phyloP scores from a whole-genome alignment of 306 rosid species.

The Vachellia collinsii region DNA sequence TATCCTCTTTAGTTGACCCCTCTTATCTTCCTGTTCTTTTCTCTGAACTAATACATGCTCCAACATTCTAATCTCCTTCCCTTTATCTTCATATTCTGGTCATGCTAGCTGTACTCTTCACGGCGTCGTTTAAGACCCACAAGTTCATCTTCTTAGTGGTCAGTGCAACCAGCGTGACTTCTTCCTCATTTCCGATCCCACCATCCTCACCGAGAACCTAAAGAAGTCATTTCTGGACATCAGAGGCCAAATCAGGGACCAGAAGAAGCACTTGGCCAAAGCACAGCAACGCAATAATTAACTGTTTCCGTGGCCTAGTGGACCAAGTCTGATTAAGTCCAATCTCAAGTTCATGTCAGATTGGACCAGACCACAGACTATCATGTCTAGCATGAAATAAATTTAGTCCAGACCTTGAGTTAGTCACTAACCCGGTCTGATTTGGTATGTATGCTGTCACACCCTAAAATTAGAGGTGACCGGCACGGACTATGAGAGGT shows the following conservation, averaged over 20 bases:
- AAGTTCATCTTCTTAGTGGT: conserved; percentile 33
- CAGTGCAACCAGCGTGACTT: conserved; percentile 56
- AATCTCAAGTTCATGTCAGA: no score
- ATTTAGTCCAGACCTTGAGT: no score
- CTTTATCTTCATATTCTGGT: not conserved
- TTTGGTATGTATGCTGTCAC: no score
- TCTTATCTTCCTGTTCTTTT: not conserved
- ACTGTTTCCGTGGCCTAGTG: no score
- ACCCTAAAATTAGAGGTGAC: no score
- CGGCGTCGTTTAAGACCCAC: conserved; percentile 42
- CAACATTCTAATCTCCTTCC: not conserved
- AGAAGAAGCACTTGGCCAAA: conserved; percentile 35
- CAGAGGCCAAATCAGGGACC: conserved; percentile 26
- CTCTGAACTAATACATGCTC: not conserved
- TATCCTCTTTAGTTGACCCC: not conserved
- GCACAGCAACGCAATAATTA: conserved; percentile 4
- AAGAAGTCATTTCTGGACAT: conserved; percentile 47
- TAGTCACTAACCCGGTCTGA: no score
- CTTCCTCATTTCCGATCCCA: conserved; percentile 5
- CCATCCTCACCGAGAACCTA: conserved; percentile 40
- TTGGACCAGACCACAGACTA: no score
- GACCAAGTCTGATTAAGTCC: no score
- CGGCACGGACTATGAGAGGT: no score
- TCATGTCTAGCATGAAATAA: no score
- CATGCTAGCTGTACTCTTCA: conserved; percentile 12